Base-by-base conservation (phyloP, 2,329 filamentous ascomycete species). In the Xylaria arbuscula region DNA sequence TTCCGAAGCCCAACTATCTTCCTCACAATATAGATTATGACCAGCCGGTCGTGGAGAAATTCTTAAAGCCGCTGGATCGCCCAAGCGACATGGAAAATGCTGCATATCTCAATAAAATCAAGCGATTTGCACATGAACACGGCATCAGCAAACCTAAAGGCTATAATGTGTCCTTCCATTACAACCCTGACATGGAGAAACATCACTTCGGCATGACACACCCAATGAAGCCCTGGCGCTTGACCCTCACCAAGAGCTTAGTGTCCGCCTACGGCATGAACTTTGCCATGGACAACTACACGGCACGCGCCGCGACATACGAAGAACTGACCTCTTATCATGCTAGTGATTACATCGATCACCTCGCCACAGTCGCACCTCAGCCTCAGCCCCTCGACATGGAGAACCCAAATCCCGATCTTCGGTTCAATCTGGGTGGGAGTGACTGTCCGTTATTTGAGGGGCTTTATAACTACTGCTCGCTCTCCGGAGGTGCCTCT, bases 201-300 rank as follows among this genome's bases (percentile, higher is more conserved):
- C 95, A 98, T 81, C 96, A 99, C 80, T 99, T 99, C 80, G 96
- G 96, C 72, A 92, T 93, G 82, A 94, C 93, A 10, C 96, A 99
- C 83, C 96, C 96, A 22, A 99, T 99, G 96, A 99, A 99, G 80
- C 96, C 96, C 67, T 98, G 96, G 95, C 93, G 96, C 42, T 84
- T 99, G 72, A 98, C 94, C 17, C 87, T 99, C 64, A 97, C 96
- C 65, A 98, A 99, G 80, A 93, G 96, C 76, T 88, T 99, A 55
- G 93, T 99, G 71, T 91, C 97, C 78, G 92, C 93, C 1, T 98
- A 98, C 80, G 96, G 96, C 73, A 93, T 99, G 87, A 94, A 97
- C 75, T 92, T 95, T 76, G 94, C 93, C 70, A 98, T 99, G 96
- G 94, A 98, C 81, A 91, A 95, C 72, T 98, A 97, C 81, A 87